Evolutionary conservation across 306 rosid genomes (phyloP), one percentile per base, ranked within the genome.

Genomic region (Sechiopsis laciniata): DNA sequence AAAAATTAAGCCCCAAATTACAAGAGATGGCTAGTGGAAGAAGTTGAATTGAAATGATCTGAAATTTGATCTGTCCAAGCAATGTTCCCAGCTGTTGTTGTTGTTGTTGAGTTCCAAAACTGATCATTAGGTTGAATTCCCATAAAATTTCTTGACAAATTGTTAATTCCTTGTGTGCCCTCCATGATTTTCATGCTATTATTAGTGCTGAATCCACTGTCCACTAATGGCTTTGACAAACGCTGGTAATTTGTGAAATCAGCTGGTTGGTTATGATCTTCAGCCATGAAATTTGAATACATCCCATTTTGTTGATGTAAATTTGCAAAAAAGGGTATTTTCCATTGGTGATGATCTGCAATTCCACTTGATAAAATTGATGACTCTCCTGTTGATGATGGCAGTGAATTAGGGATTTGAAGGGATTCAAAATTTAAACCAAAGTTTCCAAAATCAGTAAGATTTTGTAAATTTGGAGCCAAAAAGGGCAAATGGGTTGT

Each of bases 11-110:
- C 14, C 57, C 42, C 58, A 24, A 70, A 74, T 87, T 83, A 90
- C 76, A 87, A 75, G 48, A 85, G 79, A 75, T 85, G 89, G 62
- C 52, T 81, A 22, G 84, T 77, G 26, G 95, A 80, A 16, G 86
- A 75, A 76, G 73, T 48, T 50, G 87, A 80, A 72, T 81, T 72
- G 83, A 91, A 88, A 69, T 69, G 73, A 84, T 80, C 82, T 46
- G 91, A 87, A 77, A 83, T 50, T 10, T 52, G 80, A 72, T 85
- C 87, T 54, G 75, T 85, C 97, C 97, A 88, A 74, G 84, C 89
- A 80, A 40, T 37, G 11, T 74, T 85, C 11, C 81, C 74, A 35
- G 72, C 8, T 51, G 74, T 7, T 40, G 46, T 40, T 35, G 50
- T n/a, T 8, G 22, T 32, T 16, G 26, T 64, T 8, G 71, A 64